Evolutionary conservation across 2,329 filamentous ascomycete genomes (phyloP).

Genomic region (Bipolaris zeicola): DNA sequence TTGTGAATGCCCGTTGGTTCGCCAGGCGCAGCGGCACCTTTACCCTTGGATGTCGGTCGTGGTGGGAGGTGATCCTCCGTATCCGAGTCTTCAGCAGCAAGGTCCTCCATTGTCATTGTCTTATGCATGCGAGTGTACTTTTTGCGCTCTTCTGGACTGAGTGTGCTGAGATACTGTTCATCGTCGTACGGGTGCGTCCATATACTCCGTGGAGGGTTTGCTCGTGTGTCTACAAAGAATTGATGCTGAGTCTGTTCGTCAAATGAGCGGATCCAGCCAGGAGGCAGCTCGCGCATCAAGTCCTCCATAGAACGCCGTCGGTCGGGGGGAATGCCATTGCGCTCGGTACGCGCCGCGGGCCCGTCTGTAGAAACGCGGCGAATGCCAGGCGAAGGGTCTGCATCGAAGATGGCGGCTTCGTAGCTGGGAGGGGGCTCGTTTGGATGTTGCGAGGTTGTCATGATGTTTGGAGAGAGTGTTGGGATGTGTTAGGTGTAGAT

Average conservation of each 20-base stretch:
- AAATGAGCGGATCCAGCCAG: conserved; percentile 63
- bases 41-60: conserved; percentile 13
- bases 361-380: conserved; percentile 40
- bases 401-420: conserved; percentile 37
- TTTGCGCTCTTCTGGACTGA: conserved; percentile 58
- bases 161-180: conserved; percentile 56
- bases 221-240: conserved; percentile 66
- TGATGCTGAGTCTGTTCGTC: conserved; percentile 62
- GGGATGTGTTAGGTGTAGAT: background rate
- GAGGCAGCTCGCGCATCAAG: conserved; percentile 59
- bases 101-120: conserved; percentile 50
- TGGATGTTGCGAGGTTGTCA: conserved; percentile 31
- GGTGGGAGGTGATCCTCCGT: conserved; percentile 34
- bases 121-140: conserved; percentile 49
- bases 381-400: conserved; percentile 29
- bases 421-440: conserved; percentile 44
- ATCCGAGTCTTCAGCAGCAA: conserved; percentile 52
- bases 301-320: conserved; percentile 67
- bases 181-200: conserved; percentile 69
- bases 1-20: conserved; percentile 48
- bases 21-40: conserved; percentile 8
- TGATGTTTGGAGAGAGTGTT: conserved; percentile 4
- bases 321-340: conserved; percentile 60
- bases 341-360: conserved; percentile 40
- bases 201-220: conserved; percentile 61